Evolutionary conservation across 805 yeast genomes (phyloP).

Genomic region (Suhomyces vadensis): DNA sequence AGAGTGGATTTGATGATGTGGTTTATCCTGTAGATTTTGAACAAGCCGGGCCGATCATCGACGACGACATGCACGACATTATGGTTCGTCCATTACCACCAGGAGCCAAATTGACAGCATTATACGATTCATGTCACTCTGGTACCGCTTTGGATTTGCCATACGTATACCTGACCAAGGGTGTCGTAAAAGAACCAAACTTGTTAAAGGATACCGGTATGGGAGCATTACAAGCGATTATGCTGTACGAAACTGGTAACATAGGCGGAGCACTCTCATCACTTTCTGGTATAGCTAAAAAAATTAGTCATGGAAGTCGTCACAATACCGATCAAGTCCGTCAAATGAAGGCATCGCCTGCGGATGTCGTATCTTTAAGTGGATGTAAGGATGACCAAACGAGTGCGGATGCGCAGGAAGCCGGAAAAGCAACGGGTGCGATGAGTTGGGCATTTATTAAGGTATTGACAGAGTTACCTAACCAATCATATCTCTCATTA

Average conservation of each 20-base stretch:
- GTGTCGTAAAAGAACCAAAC: constrained; percentile 41
- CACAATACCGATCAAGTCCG: constrained; percentile 27
- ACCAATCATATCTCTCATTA: constrained; percentile 36
- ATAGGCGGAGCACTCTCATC: constrained; percentile 41
- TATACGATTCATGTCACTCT: constrained; percentile 42
- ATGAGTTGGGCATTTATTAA: constrained; percentile 41
- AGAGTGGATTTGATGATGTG: constrained; percentile 37
- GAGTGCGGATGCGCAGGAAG: constrained; percentile 39
- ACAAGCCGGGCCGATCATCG: constrained; percentile 33
- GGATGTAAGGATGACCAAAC: constrained; percentile 46
- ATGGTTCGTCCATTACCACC: constrained; percentile 39
- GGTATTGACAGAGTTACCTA: constrained; percentile 26
- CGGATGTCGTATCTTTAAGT: constrained; percentile 37
- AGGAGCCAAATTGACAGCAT: constrained; percentile 40
- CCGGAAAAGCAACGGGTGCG: constrained; percentile 40
- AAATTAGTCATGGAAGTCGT: constrained; percentile 21
- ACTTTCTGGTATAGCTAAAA: constrained; percentile 34
- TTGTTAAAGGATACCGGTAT: constrained; percentile 38
- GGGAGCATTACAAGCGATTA: constrained; percentile 34
- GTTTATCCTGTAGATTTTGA: constrained; percentile 41
- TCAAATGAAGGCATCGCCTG: constrained; percentile 35
- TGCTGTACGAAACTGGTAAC: constrained; percentile 35
- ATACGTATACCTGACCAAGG: constrained; percentile 41
- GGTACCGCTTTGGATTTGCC: constrained; percentile 44
- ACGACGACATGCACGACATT: constrained; percentile 41